Evolutionary conservation across 2,329 filamentous ascomycete genomes (phyloP), one percentile per base, ranked within the genome.

Genomic region (Fusarium pininemorale): DNA sequence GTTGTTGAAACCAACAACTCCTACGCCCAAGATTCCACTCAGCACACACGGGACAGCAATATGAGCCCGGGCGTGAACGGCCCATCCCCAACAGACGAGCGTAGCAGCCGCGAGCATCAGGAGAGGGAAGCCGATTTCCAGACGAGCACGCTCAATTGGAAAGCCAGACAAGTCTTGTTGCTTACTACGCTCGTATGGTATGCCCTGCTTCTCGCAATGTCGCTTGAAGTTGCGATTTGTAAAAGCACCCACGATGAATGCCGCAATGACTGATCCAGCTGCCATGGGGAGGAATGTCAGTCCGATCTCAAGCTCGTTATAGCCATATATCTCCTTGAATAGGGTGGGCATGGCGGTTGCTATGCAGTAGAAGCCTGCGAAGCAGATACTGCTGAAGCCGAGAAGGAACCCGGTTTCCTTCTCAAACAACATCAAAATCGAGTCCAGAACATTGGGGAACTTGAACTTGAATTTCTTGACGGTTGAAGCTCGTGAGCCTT

Each of bases 161-260:
- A 90, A 89, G 1, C 80, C 70, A 1, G 81, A 74, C 18, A 89
- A 79, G 68, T 89, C 85, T 38, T 84, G 83, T 71, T 87, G 87
- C 15, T 87, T 87, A 54, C 84, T 87, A 73, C 85, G 86, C 63
- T 87, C 86, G 61, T 91, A 85, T 0, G 84, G 77, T 15, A 92
- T 81, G 15, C 88, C 88, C 1, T 89, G 80, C 10, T 81, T 83
- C 15, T 81, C 79, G 18, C 91, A 91, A 66, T 92, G 86, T 3
- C 91, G 88, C 4, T 87, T 85, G 79, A 91, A 95, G 79, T 93
- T 94, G 82, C 87, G 87, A 79, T 94, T 92, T 41, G 93, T 86
- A 4, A 90, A 73, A 5, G 85, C 85, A 2, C 92, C 91, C 6
- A 83, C 83, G 6, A 84, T 76, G 14, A 84, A 73, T 2, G 85